phyloP scores from a whole-genome alignment of 495 filamentous ascomycete genomes.

The Talaromyces borbonicus region DNA sequence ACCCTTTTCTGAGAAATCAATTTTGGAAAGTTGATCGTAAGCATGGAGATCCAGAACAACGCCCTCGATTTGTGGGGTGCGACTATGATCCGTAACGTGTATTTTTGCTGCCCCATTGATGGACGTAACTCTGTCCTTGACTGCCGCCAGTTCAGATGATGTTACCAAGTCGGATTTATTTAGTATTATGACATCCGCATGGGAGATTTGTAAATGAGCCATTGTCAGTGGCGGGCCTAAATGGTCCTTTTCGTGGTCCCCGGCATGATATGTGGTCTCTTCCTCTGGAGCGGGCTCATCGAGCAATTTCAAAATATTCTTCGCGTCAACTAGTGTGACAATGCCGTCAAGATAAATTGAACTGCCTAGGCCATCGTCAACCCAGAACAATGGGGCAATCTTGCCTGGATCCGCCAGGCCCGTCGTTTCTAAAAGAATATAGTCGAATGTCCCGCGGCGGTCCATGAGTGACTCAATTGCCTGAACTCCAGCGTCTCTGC shows the following conservation, averaged over 20 bases:
- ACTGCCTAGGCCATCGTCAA: slow-evolving; percentile 88
- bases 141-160: slow-evolving; percentile 49
- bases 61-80: slow-evolving; percentile 72
- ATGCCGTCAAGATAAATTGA: slow-evolving; percentile 95
- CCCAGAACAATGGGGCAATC: slow-evolving; percentile 92
- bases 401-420: slow-evolving; percentile 94
- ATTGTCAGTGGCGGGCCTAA: slow-evolving; percentile 72
- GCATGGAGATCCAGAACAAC: slow-evolving; percentile 85
- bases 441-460: slow-evolving; percentile 87
- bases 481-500: slow-evolving; percentile 78
- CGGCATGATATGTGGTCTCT: slow-evolving; percentile 10
- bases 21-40: slow-evolving; percentile 66
- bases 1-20: slow-evolving; percentile 57
- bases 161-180: slow-evolving; percentile 93
- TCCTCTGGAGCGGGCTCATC: slow-evolving; percentile 62
- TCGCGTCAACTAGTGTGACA: slow-evolving; percentile 90
- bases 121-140: slow-evolving; percentile 56
- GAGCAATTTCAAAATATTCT: slow-evolving; percentile 73
- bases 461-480: slow-evolving; percentile 97
- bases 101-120: slow-evolving; percentile 90
- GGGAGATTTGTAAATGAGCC: slow-evolving; percentile 91
- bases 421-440: slow-evolving; percentile 95
- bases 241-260: slow-evolving; percentile 25
- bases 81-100: slow-evolving; percentile 67
- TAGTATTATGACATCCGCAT: slow-evolving; percentile 90